Percentiles rank a stretch among this genome's conserved stretches.
Conservation (phyloP, 2,329 filamentous ascomycete species). For the Aureobasidium sp. region DNA sequence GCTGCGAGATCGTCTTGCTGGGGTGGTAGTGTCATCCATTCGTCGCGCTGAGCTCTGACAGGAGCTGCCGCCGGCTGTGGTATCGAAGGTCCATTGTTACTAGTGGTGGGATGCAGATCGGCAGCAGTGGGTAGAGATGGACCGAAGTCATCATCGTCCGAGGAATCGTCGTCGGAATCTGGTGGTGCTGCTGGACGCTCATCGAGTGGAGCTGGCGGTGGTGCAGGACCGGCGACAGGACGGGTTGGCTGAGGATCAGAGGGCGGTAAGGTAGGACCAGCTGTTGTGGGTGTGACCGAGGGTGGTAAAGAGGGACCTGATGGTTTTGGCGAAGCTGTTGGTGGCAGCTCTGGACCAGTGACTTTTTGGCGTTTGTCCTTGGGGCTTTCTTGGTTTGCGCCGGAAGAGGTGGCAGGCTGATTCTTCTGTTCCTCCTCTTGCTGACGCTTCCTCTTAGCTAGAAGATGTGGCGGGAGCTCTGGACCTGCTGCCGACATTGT, state of each 20-base stretch:
- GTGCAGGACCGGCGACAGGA: constrained; percentile 47
- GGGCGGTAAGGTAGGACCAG: background rate
- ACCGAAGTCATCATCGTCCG: constrained; percentile 38
- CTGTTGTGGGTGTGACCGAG: constrained; percentile 30
- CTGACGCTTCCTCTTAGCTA: constrained; percentile 45
- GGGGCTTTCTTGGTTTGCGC: constrained; percentile 34
- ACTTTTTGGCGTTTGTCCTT: constrained; percentile 46
- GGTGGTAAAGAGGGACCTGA: background rate
- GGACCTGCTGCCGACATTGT: constrained; percentile 65
- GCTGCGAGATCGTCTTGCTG: constrained; percentile 46
- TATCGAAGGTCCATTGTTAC: background rate
- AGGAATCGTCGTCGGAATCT: constrained; percentile 24
- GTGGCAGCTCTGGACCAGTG: constrained; percentile 49
- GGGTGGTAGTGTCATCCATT: constrained; percentile 50
- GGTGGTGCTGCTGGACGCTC: constrained; percentile 38
- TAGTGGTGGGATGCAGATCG: background rate
- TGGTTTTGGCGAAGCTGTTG: background rate
- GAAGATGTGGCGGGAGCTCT: constrained; percentile 58
- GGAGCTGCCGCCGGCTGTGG: background rate
- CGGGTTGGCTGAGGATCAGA: background rate
- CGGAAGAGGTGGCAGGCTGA: constrained; percentile 32
- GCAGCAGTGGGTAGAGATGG: constrained; percentile 34
- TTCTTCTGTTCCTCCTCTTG: constrained; percentile 34
- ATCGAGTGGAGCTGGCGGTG: constrained; percentile 44
- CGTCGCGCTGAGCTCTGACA: constrained; percentile 58